These are phyloP conservation scores for Hericium coralloides DNA, from an alignment of 768 basidiomycete species.

Conservation along the genomic window DNA sequence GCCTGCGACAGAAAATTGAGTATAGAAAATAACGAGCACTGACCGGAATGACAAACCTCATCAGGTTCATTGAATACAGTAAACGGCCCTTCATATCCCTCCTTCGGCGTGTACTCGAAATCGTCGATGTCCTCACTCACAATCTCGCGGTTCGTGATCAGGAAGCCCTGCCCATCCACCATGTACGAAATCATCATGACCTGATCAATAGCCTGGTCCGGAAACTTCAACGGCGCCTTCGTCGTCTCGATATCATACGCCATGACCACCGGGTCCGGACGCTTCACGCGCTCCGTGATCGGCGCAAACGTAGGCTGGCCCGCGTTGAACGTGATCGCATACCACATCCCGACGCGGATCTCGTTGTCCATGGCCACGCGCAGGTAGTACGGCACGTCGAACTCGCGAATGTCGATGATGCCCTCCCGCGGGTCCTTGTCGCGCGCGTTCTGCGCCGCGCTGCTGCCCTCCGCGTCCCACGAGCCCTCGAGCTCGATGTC, in stretches of 20 bases:
- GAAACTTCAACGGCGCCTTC: conserved; percentile 99
- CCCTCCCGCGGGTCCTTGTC: conserved; percentile 84
- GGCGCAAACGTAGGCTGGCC: conserved; percentile 69
- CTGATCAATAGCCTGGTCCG: conserved; percentile 91
- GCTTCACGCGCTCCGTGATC: conserved; percentile 83
- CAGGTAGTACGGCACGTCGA: conserved; percentile 94
- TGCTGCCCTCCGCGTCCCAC: conserved; percentile 39
- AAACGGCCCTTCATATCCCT: conserved; percentile 96
- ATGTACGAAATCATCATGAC: conserved; percentile 99
- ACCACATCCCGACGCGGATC: conserved; percentile 97
- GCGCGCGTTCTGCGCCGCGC: conserved; percentile 26
- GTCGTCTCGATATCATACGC: conserved; percentile 99
- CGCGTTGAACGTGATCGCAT: conserved; percentile 72
- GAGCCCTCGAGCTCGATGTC: conserved; percentile 64
- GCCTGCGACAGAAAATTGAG: conserved; percentile 37
- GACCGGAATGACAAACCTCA: conserved; percentile 45
- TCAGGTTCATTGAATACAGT: conserved; percentile 90
- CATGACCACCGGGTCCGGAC: conserved; percentile 98
- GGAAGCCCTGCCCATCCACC: conserved; percentile 94
- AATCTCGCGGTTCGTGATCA: conserved; percentile 97
- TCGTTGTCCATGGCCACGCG: conserved; percentile 99
- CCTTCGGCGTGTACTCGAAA: conserved; percentile 98
- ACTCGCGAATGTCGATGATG: conserved; percentile 92
- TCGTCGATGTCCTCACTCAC: conserved; percentile 97
- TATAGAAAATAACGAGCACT: not conserved